Evolutionary conservation across 345 rosid genomes (phyloP), one percentile per base, ranked within the genome.

Genomic region (Populus tremula): DNA sequence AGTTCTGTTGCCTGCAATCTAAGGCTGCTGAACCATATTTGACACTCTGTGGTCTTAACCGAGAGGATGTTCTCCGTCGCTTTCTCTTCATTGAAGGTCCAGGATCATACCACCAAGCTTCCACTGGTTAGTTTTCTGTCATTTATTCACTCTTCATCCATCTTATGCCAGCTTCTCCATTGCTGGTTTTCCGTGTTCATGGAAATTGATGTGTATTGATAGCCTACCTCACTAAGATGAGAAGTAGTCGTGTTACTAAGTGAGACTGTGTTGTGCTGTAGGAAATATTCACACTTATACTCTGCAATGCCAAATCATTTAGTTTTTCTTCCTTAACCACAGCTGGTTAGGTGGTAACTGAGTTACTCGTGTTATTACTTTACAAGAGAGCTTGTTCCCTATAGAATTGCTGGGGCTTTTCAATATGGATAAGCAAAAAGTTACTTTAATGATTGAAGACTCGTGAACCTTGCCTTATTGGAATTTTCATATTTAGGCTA

Each of bases 1-100:
- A 92, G 84, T 95, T 93, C 80, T 95, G 99, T 80, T 95, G 98
- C 71, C 88, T 95, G 49, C 99, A 93, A 79, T 95, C 98, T 61
- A 85, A 85, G 63, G 84, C 97, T 36, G 98, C 99, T 47, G 94
- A 95, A 70, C 97, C 96, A 2, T 95, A 95, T 80, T 82, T 95
- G 88, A 79, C 75, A 49, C 70, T 89, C 67, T 83, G 96, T 59
- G 99, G 96, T 47, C 89, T 93, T 61, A 91, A 92, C 27, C 84
- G 88, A 61, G 91, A 90, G 66, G 94, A 92, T 78, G 98, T 95
- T 65, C 86, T 84, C 47, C 91, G 86, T 20, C 91, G 92, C 36
- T 93, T 95, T 79, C 81, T 95, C 80, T 95, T 95, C 62, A 41
- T 95, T 50, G 99, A 95, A 88, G 98, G 98, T 73, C 93, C 82